phyloP scores from a whole-genome alignment of 2,329 filamentous ascomycete species.

The Metarhizium sp. region DNA sequence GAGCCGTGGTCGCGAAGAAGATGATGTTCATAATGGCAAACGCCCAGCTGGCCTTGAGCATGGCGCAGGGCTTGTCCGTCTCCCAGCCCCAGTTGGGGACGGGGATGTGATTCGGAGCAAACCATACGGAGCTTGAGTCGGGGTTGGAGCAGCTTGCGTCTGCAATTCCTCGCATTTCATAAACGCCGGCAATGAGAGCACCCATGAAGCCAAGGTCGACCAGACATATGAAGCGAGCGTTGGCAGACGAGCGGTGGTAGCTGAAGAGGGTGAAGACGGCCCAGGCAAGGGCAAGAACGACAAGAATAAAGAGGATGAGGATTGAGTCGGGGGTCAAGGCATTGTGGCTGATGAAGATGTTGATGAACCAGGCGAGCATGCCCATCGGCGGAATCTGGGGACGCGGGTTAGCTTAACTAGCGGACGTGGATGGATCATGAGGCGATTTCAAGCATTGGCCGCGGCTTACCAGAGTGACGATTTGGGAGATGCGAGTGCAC shows the following conservation, averaged over 20 bases:
- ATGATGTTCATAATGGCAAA: constrained; percentile 82
- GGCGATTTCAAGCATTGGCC: background rate
- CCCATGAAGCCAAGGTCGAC: constrained; percentile 54
- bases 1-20: constrained; percentile 68
- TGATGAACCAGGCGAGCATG: constrained; percentile 58
- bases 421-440: background rate
- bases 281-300: constrained; percentile 54
- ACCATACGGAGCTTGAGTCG: constrained; percentile 36
- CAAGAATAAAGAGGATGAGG: constrained; percentile 59
- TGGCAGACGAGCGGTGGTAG: constrained; percentile 52
- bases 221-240: constrained; percentile 51
- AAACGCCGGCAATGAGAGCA: constrained; percentile 54
- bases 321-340: constrained; percentile 51
- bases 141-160: constrained; percentile 59
- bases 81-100: constrained; percentile 41
- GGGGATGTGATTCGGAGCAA: constrained; percentile 43
- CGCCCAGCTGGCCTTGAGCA: constrained; percentile 87
- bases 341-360: constrained; percentile 48
- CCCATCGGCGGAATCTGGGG: constrained; percentile 53
- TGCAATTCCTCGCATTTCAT: constrained; percentile 48
- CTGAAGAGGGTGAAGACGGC: constrained; percentile 55
- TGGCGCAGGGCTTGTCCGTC: constrained; percentile 70
- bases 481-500: constrained; percentile 52
- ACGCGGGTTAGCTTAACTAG: background rate
- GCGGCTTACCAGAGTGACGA: constrained; percentile 48